These are phyloP conservation scores for Blumeria graminis DNA, from an alignment of 2,329 filamentous ascomycete species.

Conservation along the genomic window DNA sequence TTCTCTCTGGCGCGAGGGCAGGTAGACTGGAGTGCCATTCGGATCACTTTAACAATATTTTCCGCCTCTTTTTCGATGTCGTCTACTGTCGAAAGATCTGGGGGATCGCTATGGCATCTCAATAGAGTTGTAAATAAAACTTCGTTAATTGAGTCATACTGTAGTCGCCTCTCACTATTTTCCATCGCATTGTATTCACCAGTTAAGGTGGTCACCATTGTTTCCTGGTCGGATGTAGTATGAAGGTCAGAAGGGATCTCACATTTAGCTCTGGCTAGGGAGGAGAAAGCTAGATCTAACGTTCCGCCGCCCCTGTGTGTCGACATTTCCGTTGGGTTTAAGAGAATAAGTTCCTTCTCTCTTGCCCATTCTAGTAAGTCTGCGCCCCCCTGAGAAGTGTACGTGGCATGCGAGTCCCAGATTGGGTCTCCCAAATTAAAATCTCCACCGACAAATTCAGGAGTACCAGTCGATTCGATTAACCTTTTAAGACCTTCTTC, in stretches of 20 bases:
- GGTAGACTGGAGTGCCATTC: not conserved
- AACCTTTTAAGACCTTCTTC: not conserved
- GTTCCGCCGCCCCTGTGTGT: not conserved
- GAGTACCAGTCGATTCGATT: not conserved
- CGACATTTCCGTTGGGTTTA: not conserved
- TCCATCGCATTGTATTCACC: not conserved
- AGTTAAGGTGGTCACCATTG: not conserved
- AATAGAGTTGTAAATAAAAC: not conserved
- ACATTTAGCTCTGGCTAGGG: not conserved
- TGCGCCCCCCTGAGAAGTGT: not conserved
- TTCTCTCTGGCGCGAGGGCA: not conserved
- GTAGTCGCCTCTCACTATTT: not conserved
- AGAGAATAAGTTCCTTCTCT: not conserved
- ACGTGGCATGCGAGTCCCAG: not conserved
- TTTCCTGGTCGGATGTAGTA: not conserved
- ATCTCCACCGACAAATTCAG: not conserved
- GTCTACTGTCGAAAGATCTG: not conserved
- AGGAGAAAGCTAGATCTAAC: conserved; percentile 1
- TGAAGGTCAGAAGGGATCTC: not conserved
- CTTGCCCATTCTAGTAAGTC: not conserved
- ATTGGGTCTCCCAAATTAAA: not conserved
- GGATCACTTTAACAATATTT: not conserved
- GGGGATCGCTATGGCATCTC: not conserved
- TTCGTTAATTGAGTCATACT: not conserved
- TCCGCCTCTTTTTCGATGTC: not conserved